phyloP scores from a whole-genome alignment of 176 grass and related monocot species.

The Secale cereale region DNA sequence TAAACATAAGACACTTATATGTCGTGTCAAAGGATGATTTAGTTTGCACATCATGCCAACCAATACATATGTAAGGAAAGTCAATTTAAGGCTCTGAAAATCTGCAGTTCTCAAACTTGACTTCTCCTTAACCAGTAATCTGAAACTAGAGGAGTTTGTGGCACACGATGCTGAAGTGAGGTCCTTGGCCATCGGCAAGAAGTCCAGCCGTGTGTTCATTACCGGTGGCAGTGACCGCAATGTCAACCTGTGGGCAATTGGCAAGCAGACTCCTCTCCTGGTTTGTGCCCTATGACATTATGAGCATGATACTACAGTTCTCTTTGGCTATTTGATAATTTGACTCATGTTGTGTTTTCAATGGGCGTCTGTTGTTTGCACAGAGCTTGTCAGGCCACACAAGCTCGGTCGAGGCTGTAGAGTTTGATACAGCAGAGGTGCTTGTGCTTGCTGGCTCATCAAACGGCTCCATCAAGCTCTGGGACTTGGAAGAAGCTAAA shows the following conservation, averaged over 20 bases:
- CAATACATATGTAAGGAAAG: neutral
- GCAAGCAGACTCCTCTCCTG: conserved; percentile 72
- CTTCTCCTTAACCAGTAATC: conserved; percentile 39
- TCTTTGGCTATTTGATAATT: conserved; percentile 7
- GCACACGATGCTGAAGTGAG: conserved; percentile 75
- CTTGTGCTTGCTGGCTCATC: conserved; percentile 93
- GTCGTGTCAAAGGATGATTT: neutral
- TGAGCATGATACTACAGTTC: neutral
- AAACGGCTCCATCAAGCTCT: conserved; percentile 89
- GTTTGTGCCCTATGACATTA: conserved; percentile 35
- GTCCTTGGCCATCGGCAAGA: conserved; percentile 81
- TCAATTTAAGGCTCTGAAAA: neutral
- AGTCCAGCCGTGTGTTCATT: conserved; percentile 81
- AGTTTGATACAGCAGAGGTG: conserved; percentile 88
- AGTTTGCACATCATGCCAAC: neutral
- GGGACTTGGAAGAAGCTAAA: conserved; percentile 96
- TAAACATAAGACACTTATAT: neutral
- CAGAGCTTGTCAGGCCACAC: conserved; percentile 88
- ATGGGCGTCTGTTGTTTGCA: conserved; percentile 14
- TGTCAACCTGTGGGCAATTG: conserved; percentile 87
- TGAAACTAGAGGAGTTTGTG: conserved; percentile 70
- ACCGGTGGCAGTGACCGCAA: conserved; percentile 77
- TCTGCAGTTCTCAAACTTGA: conserved; percentile 2
- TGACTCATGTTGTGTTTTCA: conserved; percentile 14
- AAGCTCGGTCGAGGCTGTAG: conserved; percentile 73